A percentile compares a stretch with the other conserved stretches of the same genome.
phyloP scores from a whole-genome alignment of 1,284 basidiomycete species.

The Pyrrhoderma noxium region DNA sequence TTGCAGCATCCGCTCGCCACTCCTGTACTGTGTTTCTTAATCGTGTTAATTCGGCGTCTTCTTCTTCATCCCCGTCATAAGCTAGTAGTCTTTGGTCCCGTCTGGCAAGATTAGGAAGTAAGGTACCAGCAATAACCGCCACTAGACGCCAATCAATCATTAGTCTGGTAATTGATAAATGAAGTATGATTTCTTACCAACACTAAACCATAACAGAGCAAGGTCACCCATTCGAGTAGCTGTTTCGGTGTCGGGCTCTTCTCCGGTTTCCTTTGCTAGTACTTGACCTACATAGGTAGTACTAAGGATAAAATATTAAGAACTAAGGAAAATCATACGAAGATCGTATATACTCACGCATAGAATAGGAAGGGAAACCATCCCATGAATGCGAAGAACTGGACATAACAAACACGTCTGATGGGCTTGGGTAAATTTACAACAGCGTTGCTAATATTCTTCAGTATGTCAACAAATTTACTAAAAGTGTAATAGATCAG shows the following conservation, averaged over 20 bases:
- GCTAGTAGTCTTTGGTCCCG: constrained; percentile 73
- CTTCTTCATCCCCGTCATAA: constrained; percentile 61
- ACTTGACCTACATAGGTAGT: constrained; percentile 91
- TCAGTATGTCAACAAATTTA: constrained; percentile 55
- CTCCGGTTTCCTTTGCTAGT: constrained; percentile 70
- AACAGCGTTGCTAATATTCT: constrained; percentile 71
- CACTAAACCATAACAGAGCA: constrained; percentile 86
- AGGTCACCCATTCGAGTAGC: constrained; percentile 85
- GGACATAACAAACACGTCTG: constrained; percentile 83
- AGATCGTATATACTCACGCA: constrained; percentile 41
- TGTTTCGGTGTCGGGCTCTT: constrained; percentile 69
- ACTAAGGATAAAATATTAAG: constrained; percentile 28
- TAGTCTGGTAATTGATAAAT: neutral
- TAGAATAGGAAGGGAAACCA: constrained; percentile 97
- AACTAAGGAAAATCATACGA: constrained; percentile 7
- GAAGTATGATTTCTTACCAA: constrained; percentile 41
- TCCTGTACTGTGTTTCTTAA: constrained; percentile 64
- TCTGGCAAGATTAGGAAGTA: constrained; percentile 77
- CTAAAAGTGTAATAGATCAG: constrained; percentile 25
- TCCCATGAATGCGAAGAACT: constrained; percentile 88
- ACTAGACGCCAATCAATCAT: constrained; percentile 39
- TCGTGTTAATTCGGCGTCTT: constrained; percentile 63
- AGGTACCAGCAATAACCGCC: constrained; percentile 74
- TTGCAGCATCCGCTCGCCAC: constrained; percentile 78
- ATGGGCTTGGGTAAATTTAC: constrained; percentile 75